Base-by-base conservation (phyloP, 2,329 filamentous ascomycete species). In the Ciborinia camelliae region DNA sequence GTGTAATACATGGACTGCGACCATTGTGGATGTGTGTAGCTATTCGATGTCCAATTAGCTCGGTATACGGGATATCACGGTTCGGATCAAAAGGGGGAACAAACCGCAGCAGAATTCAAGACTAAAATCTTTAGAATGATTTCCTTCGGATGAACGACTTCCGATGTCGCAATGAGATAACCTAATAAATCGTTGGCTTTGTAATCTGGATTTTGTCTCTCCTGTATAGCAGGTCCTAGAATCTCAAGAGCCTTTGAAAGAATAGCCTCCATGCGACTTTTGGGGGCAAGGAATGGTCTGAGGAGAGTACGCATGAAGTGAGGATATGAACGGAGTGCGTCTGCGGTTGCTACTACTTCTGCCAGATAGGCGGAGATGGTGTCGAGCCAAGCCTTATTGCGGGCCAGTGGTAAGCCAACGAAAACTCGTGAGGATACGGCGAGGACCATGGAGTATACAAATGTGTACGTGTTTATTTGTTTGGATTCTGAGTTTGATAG, bases 1-100 rank as follows among this genome's bases (percentile, higher is more conserved):
- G 69, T 82, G 85, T 54, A 87, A 77, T 69, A 80, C 66, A 77
- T 84, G 74, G 1, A 80, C 81, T 0, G 57, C 57, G 18, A 78
- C 69, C 0, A 79, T 76, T 54, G 80, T 71, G 0, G 80, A 79
- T 0, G 81, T 84, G 0, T 60, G 57, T 28, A 59, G 30, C 57
- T 59, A 12, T 59, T 32, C 2, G n/a, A 8, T 30, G 0, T 48
- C 28, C 32, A n/a, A n/a, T 45, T 15, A 59, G 41, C n/a, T 32
- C 48, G 20, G 12, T 12, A 7, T 10, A 18, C 23, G 28, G 14
- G 20, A 10, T 28, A 20, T 26, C 18, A 35, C 7, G 14, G n/a
- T 5, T 50, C 20, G 1, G 23, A 7, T 32, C 4, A 5, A 6
- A 39, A 5, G n/a, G 15, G 14, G n/a, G 8, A 26, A 37, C 57